Evolutionary conservation across 2,329 filamentous ascomycete genomes (phyloP).

Genomic region (Fusarium nematophilum): DNA sequence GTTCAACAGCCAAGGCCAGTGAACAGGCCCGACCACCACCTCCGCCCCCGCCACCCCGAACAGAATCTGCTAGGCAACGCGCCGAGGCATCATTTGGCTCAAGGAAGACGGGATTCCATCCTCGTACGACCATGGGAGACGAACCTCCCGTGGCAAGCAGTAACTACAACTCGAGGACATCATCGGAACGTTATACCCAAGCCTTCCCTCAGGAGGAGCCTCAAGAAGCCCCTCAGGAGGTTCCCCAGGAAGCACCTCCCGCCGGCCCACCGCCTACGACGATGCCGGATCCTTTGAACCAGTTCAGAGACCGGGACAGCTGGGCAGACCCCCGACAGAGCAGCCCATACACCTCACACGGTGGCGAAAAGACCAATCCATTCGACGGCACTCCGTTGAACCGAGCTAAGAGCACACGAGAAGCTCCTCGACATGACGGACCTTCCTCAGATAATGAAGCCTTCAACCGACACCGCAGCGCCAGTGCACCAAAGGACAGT

Average conservation of each 20-base stretch:
- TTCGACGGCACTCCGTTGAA: constrained; percentile 61
- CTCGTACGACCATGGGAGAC: constrained; percentile 62
- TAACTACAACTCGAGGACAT: constrained; percentile 60
- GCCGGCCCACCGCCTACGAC: constrained; percentile 33
- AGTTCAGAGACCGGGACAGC: constrained; percentile 56
- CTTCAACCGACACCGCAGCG: constrained; percentile 46
- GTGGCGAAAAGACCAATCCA: constrained; percentile 69
- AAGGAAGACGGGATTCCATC: constrained; percentile 61
- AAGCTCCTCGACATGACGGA: constrained; percentile 46
- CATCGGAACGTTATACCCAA: constrained; percentile 39
- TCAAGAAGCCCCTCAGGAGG: constrained; percentile 28
- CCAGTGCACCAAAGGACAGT: constrained; percentile 45
- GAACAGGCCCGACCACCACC: constrained; percentile 47
- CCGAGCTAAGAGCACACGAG: constrained; percentile 60
- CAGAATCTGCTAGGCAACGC: constrained; percentile 64
- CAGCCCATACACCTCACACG: constrained; percentile 66
- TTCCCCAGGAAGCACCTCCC: too few species aligned
- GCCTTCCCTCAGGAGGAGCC: constrained; percentile 19
- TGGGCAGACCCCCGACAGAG: constrained; percentile 64
- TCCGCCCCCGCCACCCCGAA: constrained; percentile 57
- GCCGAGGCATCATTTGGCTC: constrained; percentile 66
- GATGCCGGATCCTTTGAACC: constrained; percentile 60
- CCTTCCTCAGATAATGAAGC: constrained; percentile 35
- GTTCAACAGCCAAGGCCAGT: constrained; percentile 41
- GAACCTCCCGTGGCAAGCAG: constrained; percentile 63